phyloP scores from a whole-genome alignment of 371 early-diverging fungal genomes.

The Basidiobolus meristosporus region DNA sequence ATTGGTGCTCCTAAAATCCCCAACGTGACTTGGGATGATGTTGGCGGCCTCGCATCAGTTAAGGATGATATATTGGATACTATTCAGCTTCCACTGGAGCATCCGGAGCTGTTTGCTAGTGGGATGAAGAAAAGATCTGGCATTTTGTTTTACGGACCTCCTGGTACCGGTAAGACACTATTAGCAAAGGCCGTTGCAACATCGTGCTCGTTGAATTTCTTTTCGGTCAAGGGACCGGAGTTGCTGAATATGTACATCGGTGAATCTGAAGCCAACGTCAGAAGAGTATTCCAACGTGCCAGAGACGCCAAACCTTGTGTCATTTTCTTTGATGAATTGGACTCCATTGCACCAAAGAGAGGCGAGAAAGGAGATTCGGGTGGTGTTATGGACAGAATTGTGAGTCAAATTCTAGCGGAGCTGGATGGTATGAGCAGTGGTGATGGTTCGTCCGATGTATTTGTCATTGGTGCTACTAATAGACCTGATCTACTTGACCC shows the following conservation, averaged over 20 bases:
- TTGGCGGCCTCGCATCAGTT: conserved; percentile 95
- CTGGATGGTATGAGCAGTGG: conserved; percentile 75
- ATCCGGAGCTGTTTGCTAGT: conserved; percentile 89
- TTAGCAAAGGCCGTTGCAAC: conserved; percentile 99
- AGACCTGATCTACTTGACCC: conserved; percentile 97
- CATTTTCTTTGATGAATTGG: conserved; percentile 99
- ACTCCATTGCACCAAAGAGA: no score
- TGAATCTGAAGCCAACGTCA: conserved; percentile 91
- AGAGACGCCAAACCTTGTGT: conserved; percentile 97
- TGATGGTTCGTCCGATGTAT: conserved; percentile 66
- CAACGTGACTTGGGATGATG: conserved; percentile 94
- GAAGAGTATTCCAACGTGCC: conserved; percentile 94
- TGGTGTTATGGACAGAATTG: conserved; percentile 97
- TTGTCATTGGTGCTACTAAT: conserved; percentile 99
- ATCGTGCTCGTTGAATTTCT: conserved; percentile 92
- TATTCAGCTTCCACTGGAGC: conserved; percentile 93
- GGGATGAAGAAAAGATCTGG: conserved; percentile 97
- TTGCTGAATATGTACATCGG: conserved; percentile 90
- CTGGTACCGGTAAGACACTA: conserved; percentile 97
- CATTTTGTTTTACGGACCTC: conserved; percentile 88
- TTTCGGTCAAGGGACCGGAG: conserved; percentile 98
- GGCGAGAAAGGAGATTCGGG: conserved; percentile 94
- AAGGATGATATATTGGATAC: conserved; percentile 96
- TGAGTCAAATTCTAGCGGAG: conserved; percentile 87
- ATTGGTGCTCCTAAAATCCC: conserved; percentile 96